Percentiles rank a stretch among this genome's conserved stretches.
Conservation (phyloP, 768 basidiomycete species). For the Coprinopsis cinerea region DNA sequence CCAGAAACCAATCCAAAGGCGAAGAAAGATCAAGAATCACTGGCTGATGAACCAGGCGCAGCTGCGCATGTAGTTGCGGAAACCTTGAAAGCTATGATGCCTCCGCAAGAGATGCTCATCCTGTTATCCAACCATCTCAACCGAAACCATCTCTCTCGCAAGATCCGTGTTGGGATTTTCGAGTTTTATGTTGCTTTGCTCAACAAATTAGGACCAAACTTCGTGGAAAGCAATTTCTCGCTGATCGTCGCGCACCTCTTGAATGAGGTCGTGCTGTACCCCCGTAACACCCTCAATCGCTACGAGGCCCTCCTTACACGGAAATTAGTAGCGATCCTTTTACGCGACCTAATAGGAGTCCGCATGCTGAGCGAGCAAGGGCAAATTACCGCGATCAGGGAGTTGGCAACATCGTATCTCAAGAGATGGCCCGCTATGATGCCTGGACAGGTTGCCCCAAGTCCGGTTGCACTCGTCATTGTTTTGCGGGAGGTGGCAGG, state of each 20-base stretch:
- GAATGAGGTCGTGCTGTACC: constrained; percentile 64
- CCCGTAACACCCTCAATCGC: constrained; percentile 47
- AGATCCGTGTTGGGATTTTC: constrained; percentile 78
- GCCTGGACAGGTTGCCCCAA: constrained; percentile 74
- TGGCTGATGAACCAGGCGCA: constrained; percentile 47
- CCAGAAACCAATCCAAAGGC: constrained; percentile 49
- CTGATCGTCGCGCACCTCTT: constrained; percentile 75
- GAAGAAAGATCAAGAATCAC: constrained; percentile 58
- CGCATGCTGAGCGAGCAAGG: constrained; percentile 90
- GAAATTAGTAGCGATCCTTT: constrained; percentile 66
- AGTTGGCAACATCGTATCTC: constrained; percentile 73
- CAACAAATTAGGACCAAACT: constrained; percentile 64
- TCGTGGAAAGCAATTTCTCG: constrained; percentile 79
- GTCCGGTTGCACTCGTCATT: constrained; percentile 61
- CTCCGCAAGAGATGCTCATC: constrained; percentile 74
- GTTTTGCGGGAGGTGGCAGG: constrained; percentile 81
- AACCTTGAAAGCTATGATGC: constrained; percentile 61
- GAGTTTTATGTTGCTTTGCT: constrained; percentile 83
- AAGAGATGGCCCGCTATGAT: constrained; percentile 92
- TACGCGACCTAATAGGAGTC: constrained; percentile 83
- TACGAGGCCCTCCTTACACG: constrained; percentile 74
- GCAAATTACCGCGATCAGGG: constrained; percentile 87
- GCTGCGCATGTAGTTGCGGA: constrained; percentile 44
- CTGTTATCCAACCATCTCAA: constrained; percentile 80
- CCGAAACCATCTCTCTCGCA: constrained; percentile 59